phyloP scores from a whole-genome alignment of 2,329 filamentous ascomycete genomes.

The Nothomitra cinnamomea region DNA sequence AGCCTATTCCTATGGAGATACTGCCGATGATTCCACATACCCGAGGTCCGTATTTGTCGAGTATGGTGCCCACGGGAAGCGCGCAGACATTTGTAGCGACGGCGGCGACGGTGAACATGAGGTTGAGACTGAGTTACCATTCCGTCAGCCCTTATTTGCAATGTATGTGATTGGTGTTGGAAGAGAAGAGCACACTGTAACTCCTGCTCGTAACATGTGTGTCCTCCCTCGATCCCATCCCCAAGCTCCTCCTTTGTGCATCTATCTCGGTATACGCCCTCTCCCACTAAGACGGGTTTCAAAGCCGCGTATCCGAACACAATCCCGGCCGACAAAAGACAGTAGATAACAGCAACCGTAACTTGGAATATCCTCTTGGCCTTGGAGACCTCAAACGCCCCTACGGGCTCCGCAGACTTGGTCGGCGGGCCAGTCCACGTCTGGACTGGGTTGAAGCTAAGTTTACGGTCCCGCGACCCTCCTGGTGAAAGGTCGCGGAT shows the following conservation, averaged over 20 bases:
- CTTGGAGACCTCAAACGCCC: conserved; percentile 37
- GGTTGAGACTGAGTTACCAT: conserved; percentile 40
- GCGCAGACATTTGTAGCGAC: conserved; percentile 79
- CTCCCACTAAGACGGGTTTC: conserved; percentile 60
- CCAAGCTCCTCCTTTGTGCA: conserved; percentile 39
- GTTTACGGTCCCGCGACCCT: conserved; percentile 25
- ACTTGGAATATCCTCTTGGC: conserved; percentile 44
- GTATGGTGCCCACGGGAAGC: conserved; percentile 66
- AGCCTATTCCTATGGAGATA: conserved; percentile 50
- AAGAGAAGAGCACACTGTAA: conserved; percentile 23
- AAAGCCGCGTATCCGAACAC: conserved; percentile 76
- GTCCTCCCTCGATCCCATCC: conserved; percentile 25
- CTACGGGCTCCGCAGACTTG: conserved; percentile 23
- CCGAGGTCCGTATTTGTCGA: conserved; percentile 68
- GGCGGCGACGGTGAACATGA: conserved; percentile 86
- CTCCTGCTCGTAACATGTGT: conserved; percentile 41
- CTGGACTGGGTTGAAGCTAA: conserved; percentile 25
- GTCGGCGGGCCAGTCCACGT: conserved; percentile 24
- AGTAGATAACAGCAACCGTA: conserved; percentile 50
- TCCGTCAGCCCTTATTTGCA: conserved; percentile 6
- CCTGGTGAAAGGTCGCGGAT: conserved; percentile 20
- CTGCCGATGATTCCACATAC: conserved; percentile 57
- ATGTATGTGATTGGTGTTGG: conserved; percentile 28
- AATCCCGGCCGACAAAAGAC: conserved; percentile 59
- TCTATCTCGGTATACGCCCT: conserved; percentile 51